Conservation (phyloP, 139 green algal species). For the Volvox africanus region DNA sequence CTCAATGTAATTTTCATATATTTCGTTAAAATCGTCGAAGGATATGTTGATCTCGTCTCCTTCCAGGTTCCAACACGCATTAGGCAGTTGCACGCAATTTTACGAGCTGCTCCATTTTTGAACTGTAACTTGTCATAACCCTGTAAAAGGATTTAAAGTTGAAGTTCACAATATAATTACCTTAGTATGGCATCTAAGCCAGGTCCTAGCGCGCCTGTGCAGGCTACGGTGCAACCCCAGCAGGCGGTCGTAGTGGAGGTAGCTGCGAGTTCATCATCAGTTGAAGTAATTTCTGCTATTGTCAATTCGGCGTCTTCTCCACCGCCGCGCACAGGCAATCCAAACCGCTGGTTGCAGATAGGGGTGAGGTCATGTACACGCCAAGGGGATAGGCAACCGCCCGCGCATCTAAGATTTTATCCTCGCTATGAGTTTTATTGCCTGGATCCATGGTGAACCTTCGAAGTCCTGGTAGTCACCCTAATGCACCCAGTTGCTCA, state of each 20-base stretch:
- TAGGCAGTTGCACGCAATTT: too few relatives aligned
- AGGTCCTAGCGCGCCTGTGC: background rate
- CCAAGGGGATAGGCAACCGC: background rate
- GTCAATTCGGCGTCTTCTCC: background rate
- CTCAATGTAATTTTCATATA: too few relatives aligned
- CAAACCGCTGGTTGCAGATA: slow-evolving; percentile 32
- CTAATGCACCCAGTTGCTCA: too few relatives aligned
- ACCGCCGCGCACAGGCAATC: background rate
- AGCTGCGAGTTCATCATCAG: slow-evolving; percentile 4
- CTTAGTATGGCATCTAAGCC: background rate
- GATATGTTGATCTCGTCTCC: too few relatives aligned
- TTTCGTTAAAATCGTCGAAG: too few relatives aligned
- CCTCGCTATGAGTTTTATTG: too few relatives aligned
- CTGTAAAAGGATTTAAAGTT: background rate
- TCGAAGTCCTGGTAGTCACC: too few relatives aligned
- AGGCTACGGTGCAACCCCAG: background rate
- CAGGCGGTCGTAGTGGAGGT: slow-evolving; percentile 26
- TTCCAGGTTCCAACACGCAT: too few relatives aligned
- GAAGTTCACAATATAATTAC: background rate
- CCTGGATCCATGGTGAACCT: too few relatives aligned
- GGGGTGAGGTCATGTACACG: background rate
- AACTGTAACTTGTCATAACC: background rate
- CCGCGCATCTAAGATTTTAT: too few relatives aligned
- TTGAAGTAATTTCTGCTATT: slow-evolving; percentile 40
- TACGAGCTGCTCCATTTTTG: too few relatives aligned